Evolutionary conservation across 352 stramenopile species (phyloP).

Genomic region (Globisporangium rhizosaccharum): DNA sequence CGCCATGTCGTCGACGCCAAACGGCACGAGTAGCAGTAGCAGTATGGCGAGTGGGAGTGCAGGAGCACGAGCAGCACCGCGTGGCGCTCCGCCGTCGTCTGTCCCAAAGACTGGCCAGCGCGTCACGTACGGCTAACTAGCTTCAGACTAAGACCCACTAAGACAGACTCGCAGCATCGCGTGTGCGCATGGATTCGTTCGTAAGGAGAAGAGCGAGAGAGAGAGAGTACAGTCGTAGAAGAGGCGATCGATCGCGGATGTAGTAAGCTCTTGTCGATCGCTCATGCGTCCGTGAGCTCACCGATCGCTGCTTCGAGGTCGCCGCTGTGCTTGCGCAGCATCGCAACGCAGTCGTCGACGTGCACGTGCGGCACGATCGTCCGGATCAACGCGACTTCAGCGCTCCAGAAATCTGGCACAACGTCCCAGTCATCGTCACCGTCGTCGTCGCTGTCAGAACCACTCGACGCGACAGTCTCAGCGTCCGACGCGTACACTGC

Average conservation of each 20-base stretch:
- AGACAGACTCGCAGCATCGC: too few relatives aligned
- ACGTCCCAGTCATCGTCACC: constrained; percentile 41
- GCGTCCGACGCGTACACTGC: constrained; percentile 48
- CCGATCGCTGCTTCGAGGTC: constrained; percentile 50
- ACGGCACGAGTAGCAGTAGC: constrained; percentile 24
- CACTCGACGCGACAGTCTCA: constrained; percentile 33
- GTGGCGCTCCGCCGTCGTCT: constrained; percentile 13
- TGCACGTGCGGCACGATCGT: constrained; percentile 51
- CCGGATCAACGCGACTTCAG: constrained; percentile 40
- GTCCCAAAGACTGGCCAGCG: constrained; percentile 11
- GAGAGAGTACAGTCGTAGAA: not conserved
- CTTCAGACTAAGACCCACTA: too few relatives aligned
- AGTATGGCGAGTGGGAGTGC: not conserved
- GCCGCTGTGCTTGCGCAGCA: constrained; percentile 51
- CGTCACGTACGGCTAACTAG: constrained; percentile 5
- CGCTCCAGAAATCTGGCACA: constrained; percentile 28
- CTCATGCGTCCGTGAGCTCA: constrained; percentile 51
- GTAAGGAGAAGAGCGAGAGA: not conserved
- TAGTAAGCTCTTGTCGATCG: not conserved
- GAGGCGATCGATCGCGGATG: not conserved
- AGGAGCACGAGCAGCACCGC: not conserved
- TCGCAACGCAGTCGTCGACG: constrained; percentile 31
- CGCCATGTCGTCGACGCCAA: constrained; percentile 9
- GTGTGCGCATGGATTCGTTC: not conserved
- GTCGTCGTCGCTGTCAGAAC: not conserved